phyloP scores from a whole-genome alignment of 2,329 filamentous ascomycete species.

The Penicillium sp. region DNA sequence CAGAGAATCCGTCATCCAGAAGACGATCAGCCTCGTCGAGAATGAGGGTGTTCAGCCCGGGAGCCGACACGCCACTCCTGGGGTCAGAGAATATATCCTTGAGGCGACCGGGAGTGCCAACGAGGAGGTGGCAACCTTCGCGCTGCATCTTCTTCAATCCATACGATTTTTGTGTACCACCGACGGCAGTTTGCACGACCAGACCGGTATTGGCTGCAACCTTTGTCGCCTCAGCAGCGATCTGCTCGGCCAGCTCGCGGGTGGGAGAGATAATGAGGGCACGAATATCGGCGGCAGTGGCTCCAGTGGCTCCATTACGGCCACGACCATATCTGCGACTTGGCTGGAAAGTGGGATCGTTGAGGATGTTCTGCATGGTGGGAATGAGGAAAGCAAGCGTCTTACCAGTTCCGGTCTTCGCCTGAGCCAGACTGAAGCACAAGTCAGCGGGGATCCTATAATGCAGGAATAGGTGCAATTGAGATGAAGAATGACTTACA shows the following conservation, averaged over 20 bases:
- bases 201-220: conserved; percentile 69
- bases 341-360: conserved; percentile 60
- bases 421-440: conserved; percentile 75
- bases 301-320: conserved; percentile 8
- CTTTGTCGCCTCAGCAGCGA: conserved; percentile 72
- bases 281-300: conserved; percentile 55
- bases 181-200: conserved; percentile 78
- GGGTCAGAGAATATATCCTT: conserved; percentile 77
- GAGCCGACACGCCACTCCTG: conserved; percentile 65
- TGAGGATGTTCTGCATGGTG: conserved; percentile 77
- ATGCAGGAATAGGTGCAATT: not conserved
- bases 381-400: conserved; percentile 92
- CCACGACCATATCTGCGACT: conserved; percentile 8
- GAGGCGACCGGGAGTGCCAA: conserved; percentile 88
- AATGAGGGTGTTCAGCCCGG: conserved; percentile 62
- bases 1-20: conserved; percentile 69
- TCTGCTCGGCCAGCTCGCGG: conserved; percentile 67
- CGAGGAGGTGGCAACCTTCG: conserved; percentile 83
- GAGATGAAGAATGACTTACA: conserved; percentile 61
- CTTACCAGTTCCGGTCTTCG: conserved; percentile 96
- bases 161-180: conserved; percentile 76
- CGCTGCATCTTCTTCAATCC: conserved; percentile 71
- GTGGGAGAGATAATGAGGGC: conserved; percentile 67
- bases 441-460: not conserved
- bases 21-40: conserved; percentile 71